Base-by-base conservation (phyloP, 805 yeast genomes). In the Candida lessepsii region DNA sequence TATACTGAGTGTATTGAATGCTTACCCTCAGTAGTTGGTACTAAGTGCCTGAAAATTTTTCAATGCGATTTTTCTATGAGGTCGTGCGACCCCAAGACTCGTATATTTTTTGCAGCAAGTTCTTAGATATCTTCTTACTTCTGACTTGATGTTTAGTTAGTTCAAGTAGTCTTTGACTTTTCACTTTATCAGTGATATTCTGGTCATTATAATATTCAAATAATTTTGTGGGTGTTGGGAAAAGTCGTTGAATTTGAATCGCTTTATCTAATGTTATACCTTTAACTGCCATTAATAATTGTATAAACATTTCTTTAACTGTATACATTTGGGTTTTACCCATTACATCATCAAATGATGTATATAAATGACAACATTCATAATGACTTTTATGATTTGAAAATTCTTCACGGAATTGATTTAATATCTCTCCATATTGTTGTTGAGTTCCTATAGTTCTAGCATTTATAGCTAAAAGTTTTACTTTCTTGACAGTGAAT, bases 251-350 rank as follows among this genome's bases (percentile, higher is more conserved):
- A 8, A 93, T 80, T 6, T 78, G 78, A 8, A 79, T 55, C 0
- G 99, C 99, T 56, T 86, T 88, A 47, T 91, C 97, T 21, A 86
- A 62, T 0, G 96, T 79, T 1, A 93, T 70, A 0, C 98, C 99
- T 45, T 77, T 74, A 2, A 85, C 73, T 2, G 89, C 76, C 83
- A 89, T 78, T 16, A 93, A 71, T 82, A 88, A 80, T 32, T 76
- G 69, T 2, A 88, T 63, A 50, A 80, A 91, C 51, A 87, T 63
- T 46, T 91, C 96, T 33, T 78, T 79, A 0, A 87, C 78, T 0
- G 96, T 85, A 53, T 75, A 67, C 67, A 82, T 65, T 18, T 76
- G 77, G 2, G 84, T 71, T 55, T 93, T 93, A 3, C 83, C 77
- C 59, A 93, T 61, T 23, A 82, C 70, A 4, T 74, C 75, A 51